These are phyloP conservation scores for Neonectria neomacrospora DNA, from an alignment of 2,329 filamentous ascomycete genomes.

Conservation along the genomic window DNA sequence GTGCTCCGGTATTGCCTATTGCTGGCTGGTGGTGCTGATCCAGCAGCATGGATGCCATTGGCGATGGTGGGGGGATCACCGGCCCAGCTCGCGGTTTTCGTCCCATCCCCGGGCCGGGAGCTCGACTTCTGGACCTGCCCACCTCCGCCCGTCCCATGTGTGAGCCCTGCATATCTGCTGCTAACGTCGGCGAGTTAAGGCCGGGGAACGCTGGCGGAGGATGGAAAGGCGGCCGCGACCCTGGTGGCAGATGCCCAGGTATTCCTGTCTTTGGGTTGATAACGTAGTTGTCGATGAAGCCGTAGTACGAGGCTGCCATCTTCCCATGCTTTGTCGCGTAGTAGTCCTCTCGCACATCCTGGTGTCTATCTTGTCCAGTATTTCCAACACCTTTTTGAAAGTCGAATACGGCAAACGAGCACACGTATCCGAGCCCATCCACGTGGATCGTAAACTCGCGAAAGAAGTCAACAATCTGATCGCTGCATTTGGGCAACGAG, in stretches of 20 bases:
- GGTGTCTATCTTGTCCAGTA: constrained; percentile 51
- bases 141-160: constrained; percentile 55
- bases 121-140: constrained; percentile 58
- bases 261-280: constrained; percentile 77
- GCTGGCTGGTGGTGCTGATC: constrained; percentile 81
- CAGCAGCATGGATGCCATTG: constrained; percentile 77
- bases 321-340: constrained; percentile 96
- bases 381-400: constrained; percentile 82
- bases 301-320: constrained; percentile 97
- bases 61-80: constrained; percentile 64
- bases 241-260: constrained; percentile 68
- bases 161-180: constrained; percentile 66
- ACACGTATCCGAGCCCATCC: constrained; percentile 94
- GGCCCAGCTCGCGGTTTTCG: constrained; percentile 49
- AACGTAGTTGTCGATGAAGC: constrained; percentile 92
- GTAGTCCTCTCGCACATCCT: constrained; percentile 89
- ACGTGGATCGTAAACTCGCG: constrained; percentile 97
- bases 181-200: constrained; percentile 70
- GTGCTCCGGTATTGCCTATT: constrained; percentile 56
- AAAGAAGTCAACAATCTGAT: constrained; percentile 97
- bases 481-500: constrained; percentile 86
- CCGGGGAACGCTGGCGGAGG: constrained; percentile 81
- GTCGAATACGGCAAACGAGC: constrained; percentile 96
- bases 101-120: constrained; percentile 47
- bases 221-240: constrained; percentile 69